phyloP scores from a whole-genome alignment of 208 protist species.

The Polymyxa betae region DNA sequence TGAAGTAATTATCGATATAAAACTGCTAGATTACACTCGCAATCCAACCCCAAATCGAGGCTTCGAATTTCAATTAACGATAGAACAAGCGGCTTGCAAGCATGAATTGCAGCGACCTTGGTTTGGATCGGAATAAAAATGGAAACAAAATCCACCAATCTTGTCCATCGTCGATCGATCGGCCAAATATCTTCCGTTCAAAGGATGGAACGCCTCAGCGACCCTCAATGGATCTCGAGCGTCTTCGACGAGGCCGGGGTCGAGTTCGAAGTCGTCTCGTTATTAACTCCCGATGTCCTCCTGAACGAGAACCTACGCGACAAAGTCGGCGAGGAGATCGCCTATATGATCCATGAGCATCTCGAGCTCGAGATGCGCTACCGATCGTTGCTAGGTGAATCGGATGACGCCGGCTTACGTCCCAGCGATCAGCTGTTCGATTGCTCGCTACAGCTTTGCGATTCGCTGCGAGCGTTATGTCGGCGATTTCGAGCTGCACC shows the following conservation, averaged over 20 bases:
- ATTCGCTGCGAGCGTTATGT: conserved; percentile 10
- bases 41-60: too few relatives aligned
- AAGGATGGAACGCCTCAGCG: too few relatives aligned
- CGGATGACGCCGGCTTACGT: neutral
- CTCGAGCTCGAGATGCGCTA: conserved; percentile 9
- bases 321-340: conserved; percentile 30
- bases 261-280: neutral
- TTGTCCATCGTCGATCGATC: too few relatives aligned
- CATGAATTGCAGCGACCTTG: too few relatives aligned
- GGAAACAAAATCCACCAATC: too few relatives aligned
- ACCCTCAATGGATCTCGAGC: too few relatives aligned
- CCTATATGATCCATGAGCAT: conserved; percentile 19
- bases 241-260: conserved; percentile 32
- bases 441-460: neutral
- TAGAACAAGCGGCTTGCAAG: too few relatives aligned
- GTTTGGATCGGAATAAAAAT: too few relatives aligned
- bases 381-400: neutral
- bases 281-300: conserved; percentile 37
- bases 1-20: too few relatives aligned
- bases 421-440: conserved; percentile 28
- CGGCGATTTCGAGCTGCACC: neutral
- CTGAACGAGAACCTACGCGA: neutral
- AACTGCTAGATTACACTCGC: too few relatives aligned
- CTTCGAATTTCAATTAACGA: too few relatives aligned
- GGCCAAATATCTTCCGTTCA: too few relatives aligned